Percentiles rank a stretch among this genome's conserved stretches.
Conservation (phyloP, 2,329 filamentous ascomycete species). For the Calonectria ilicicola region DNA sequence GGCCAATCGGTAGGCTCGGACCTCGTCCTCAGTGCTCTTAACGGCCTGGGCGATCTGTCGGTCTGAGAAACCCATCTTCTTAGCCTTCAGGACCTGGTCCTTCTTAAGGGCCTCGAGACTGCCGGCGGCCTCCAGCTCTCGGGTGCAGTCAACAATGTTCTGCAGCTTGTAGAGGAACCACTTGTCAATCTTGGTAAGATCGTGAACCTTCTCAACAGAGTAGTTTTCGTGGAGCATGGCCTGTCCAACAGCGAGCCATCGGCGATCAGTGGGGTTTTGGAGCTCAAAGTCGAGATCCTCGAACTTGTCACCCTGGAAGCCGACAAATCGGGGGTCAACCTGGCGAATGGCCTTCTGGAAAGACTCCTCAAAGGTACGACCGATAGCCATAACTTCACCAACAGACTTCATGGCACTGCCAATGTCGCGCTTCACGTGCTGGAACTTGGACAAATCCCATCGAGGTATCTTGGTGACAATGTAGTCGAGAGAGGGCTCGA, state of each 20-base stretch:
- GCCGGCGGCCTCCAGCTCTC: slow-evolving; percentile 86
- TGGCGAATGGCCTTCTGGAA: slow-evolving; percentile 99
- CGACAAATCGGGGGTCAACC: slow-evolving; percentile 91
- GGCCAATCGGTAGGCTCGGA: slow-evolving; percentile 84
- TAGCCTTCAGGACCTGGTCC: slow-evolving; percentile 89
- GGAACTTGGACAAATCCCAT: slow-evolving; percentile 99
- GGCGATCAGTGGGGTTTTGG: slow-evolving; percentile 92
- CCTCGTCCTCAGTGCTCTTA: slow-evolving; percentile 87
- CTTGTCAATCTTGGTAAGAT: slow-evolving; percentile 98
- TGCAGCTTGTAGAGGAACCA: slow-evolving; percentile 99
- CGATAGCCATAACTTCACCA: slow-evolving; percentile 99
- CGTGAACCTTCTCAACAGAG: slow-evolving; percentile 89
- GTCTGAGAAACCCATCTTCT: slow-evolving; percentile 98
- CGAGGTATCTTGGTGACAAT: slow-evolving; percentile 98
- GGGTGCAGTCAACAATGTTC: slow-evolving; percentile 93
- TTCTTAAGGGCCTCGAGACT: slow-evolving; percentile 87
- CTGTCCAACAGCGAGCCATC: slow-evolving; percentile 97
- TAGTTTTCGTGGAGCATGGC: slow-evolving; percentile 98
- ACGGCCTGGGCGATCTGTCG: slow-evolving; percentile 92
- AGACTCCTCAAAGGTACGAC: slow-evolving; percentile 97
- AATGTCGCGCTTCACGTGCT: slow-evolving; percentile 97
- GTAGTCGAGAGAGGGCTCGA: slow-evolving; percentile 97
- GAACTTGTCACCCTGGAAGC: slow-evolving; percentile 96
- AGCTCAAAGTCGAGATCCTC: slow-evolving; percentile 92
- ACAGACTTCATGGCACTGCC: slow-evolving; percentile 99